Evolutionary conservation across 1,284 basidiomycete genomes (phyloP).

Genomic region (Mycosarcoma mackinlayi): DNA sequence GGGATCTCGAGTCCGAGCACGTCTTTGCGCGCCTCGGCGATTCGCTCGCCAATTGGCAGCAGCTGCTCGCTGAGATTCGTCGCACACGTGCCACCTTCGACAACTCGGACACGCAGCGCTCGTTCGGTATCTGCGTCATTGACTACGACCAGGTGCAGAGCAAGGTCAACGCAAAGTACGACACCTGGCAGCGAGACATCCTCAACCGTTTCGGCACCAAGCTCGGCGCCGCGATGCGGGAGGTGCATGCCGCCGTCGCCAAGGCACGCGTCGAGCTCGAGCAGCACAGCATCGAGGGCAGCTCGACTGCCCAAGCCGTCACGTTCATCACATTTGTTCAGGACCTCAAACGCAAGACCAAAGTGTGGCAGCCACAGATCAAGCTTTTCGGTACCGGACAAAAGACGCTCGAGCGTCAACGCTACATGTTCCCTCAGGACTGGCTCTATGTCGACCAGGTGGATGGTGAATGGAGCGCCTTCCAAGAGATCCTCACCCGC

Average conservation of each 20-base stretch:
- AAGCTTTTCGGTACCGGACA: slow-evolving; percentile 92
- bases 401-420: slow-evolving; percentile 94
- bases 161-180: slow-evolving; percentile 97
- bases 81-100: slow-evolving; percentile 95
- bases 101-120: slow-evolving; percentile 90
- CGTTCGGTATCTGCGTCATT: slow-evolving; percentile 89
- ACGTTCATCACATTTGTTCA: slow-evolving; percentile 99
- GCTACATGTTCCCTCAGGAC: slow-evolving; percentile 94
- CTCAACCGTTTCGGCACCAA: slow-evolving; percentile 90
- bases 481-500: slow-evolving; percentile 95
- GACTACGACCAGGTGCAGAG: slow-evolving; percentile 98
- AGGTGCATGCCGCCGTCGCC: slow-evolving; percentile 89
- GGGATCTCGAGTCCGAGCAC: slow-evolving; percentile 96
- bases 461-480: slow-evolving; percentile 96
- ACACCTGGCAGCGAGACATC: slow-evolving; percentile 96
- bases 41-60: slow-evolving; percentile 89
- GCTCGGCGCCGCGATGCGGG: slow-evolving; percentile 92
- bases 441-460: slow-evolving; percentile 99
- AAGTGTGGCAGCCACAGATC: slow-evolving; percentile 96
- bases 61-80: slow-evolving; percentile 93
- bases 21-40: slow-evolving; percentile 95
- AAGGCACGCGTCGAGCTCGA: slow-evolving; percentile 95
- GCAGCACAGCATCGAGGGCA: slow-evolving; percentile 78
- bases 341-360: slow-evolving; percentile 95
- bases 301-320: slow-evolving; percentile 91